Base-by-base conservation (phyloP, 2,329 filamentous ascomycete genomes). In the Pseudocercospora macadamiae region DNA sequence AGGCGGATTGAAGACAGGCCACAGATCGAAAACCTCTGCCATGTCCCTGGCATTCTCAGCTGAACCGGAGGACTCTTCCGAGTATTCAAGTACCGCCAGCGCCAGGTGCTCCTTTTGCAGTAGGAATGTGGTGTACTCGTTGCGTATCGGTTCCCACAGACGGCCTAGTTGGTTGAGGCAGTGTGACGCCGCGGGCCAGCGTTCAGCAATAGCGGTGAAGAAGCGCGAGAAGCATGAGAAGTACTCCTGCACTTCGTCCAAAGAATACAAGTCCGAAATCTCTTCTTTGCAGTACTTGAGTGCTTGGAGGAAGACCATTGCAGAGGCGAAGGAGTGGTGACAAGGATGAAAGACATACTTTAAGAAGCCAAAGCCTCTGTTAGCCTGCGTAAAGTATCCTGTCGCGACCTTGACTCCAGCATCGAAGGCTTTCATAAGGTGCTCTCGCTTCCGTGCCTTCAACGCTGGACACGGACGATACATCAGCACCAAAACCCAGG, bases 261-360 rank as follows among this genome's bases (percentile, higher is more conserved):
- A 26, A 21, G 34, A 44, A 12, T 54, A 54, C 10, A 25, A 30
- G 14, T 5, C 34, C 23, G 51, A 19, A 16, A 42, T 19, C 18
- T 54, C 51, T 12, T 37, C 51, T 30, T 54, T 54, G 34, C 34
- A 54, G 51, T 54, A 44, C 34, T 54, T 37, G 8, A 54, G 14
- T 19, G 51, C 51, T 14, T 54, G 51, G 1, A 54, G 12, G 18
- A 54, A 54, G 18, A 54, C 51, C 51, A 54, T 37, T 8, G 51
- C 51, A 3, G 51, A 54, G 16, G 51, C 32, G 9, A 54, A 54
- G 6, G 36, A 37, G 25, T 54, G 51, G 28, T 54, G 51, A 23
- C 51, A 54, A 1, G 51, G 51, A 30, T 54, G 51, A 19, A 54
- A 54, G 32, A 54, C 51, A 18, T 54, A 54, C n/a, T 54, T 54